Base-by-base conservation (phyloP, 75 land plant species). In the Adiantum capillusveneris region DNA sequence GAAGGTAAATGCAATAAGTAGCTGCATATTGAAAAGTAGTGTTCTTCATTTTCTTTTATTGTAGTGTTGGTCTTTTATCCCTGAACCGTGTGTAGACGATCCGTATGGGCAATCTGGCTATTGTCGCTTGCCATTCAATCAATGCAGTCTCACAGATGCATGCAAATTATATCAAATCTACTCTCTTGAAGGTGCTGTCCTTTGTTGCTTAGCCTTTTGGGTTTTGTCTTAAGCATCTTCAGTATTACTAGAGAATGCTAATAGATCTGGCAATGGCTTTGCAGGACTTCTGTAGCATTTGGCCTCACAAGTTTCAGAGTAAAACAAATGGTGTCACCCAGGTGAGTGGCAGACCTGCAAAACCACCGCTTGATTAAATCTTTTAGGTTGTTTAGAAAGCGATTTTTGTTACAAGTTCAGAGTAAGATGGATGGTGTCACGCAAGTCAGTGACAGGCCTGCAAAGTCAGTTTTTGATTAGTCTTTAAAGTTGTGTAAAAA, bases 291-390 rank as follows among this genome's bases (percentile, higher is more conserved):
- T 73, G 70, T 71, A 79, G 79, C 37, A 56, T 79, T 44, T 85
- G 85, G 82, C 88, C 88, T 21, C 67, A 81, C 39, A 85, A 81
- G 59, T 81, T 85, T 52, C 82, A 79, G 24, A 78, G 58, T 53
- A 73, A 59, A 60, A 85, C 88, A 61, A 85, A 85, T 73, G 88
- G 88, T 57, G 88, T 73, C 22, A 85, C 79, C 50, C 88, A 85
- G 88, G 88, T 85, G 37, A 9, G 26, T 31, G n/a, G 9, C 9
- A 34, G 37, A n/a, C n/a, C n/a, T n/a, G n/a, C n/a, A n/a, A n/a
- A n/a, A n/a, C n/a, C n/a, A n/a, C n/a, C n/a, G n/a, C n/a, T n/a
- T n/a, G n/a, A n/a, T n/a, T n/a, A n/a, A n/a, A n/a, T n/a, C n/a
- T n/a, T n/a, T n/a, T n/a, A n/a, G n/a, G n/a, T n/a, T n/a, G n/a